phyloP scores from a whole-genome alignment of 2,329 filamentous ascomycete species.

The Colletotrichum sp. region DNA sequence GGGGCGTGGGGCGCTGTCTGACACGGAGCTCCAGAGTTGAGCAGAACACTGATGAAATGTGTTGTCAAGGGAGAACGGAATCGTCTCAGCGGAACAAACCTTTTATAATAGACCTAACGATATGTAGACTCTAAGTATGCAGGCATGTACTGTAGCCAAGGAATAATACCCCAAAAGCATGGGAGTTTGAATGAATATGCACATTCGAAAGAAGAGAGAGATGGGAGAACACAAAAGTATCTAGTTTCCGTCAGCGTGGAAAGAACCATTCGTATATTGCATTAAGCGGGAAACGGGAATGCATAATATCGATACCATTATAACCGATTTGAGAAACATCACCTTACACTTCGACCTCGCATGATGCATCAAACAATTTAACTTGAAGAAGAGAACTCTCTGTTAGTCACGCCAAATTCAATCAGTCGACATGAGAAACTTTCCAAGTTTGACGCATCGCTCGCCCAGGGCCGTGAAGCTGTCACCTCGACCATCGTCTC shows the following conservation, averaged over 20 bases:
- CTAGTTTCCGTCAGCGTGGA: neutral
- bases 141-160: neutral
- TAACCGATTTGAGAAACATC: neutral
- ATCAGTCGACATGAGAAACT: constrained; percentile 2
- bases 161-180: constrained; percentile 9
- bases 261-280: neutral
- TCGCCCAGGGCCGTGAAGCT: neutral
- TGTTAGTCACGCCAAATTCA: neutral
- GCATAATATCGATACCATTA: neutral
- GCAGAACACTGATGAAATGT: neutral
- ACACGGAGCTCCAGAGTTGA: neutral
- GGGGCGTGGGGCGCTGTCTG: constrained; percentile 64
- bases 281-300: neutral
- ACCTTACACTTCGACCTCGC: neutral
- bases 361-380: neutral
- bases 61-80: neutral
- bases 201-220: neutral
- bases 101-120: neutral
- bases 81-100: neutral
- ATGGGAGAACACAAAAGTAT: neutral
- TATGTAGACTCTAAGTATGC: neutral
- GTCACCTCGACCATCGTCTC: neutral
- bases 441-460: neutral
- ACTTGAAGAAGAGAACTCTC: neutral
- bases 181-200: neutral